Percentiles rank a stretch among this genome's conserved stretches.
Conservation (phyloP, 2,329 filamentous ascomycete genomes). For the Phaeosphaeria sp. region DNA sequence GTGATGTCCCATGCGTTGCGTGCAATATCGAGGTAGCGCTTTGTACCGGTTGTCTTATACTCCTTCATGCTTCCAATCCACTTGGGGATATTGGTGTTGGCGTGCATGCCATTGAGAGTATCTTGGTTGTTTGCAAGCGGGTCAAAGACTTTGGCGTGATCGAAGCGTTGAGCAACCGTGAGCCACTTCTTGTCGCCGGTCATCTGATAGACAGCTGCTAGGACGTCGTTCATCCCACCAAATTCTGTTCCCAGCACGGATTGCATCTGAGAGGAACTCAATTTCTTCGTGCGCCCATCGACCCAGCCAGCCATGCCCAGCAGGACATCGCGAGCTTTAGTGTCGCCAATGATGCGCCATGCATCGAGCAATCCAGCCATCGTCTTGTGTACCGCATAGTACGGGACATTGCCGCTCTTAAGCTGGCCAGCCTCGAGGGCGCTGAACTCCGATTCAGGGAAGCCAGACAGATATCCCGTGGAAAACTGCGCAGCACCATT, state of each 20-base stretch:
- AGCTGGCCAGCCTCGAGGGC: conserved; percentile 54
- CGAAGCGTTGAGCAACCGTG: conserved; percentile 56
- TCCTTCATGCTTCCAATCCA: conserved; percentile 60
- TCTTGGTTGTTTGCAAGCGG: conserved; percentile 57
- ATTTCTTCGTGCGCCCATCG: conserved; percentile 52
- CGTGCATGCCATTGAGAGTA: conserved; percentile 56
- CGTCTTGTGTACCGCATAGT: conserved; percentile 63
- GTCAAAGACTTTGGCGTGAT: conserved; percentile 57
- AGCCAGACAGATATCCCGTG: conserved; percentile 58
- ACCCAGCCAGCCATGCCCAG: conserved; percentile 58
- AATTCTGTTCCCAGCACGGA: conserved; percentile 57
- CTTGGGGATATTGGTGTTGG: conserved; percentile 62
- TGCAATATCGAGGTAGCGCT: conserved; percentile 57
- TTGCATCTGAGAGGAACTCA: conserved; percentile 57
- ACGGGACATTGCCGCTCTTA: conserved; percentile 59
- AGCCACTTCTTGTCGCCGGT: conserved; percentile 57
- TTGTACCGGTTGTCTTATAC: conserved; percentile 56
- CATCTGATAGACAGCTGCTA: conserved; percentile 57
- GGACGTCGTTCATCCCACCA: conserved; percentile 61
- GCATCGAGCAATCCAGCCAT: conserved; percentile 60
- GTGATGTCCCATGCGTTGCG: conserved; percentile 59
- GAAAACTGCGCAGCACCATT: conserved; percentile 55
- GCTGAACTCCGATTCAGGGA: conserved; percentile 59
- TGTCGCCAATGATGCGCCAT: conserved; percentile 54
- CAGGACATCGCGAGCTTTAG: conserved; percentile 53